Evolutionary conservation across 176 grass and related monocot genomes (phyloP), one percentile per base, ranked within the genome.

Genomic region (Avena atlantica): DNA sequence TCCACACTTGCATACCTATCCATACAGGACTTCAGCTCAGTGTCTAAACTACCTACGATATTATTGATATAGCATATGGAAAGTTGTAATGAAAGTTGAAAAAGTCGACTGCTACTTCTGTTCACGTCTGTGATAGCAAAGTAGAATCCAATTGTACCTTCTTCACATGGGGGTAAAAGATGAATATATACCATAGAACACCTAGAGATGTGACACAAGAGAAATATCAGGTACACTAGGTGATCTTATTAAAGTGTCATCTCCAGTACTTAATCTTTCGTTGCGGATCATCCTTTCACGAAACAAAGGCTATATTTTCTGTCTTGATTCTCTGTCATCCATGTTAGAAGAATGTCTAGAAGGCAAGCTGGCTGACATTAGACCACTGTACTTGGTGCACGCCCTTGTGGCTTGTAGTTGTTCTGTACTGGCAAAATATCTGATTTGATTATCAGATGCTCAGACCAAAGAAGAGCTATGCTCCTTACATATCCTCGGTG

Each of bases 151-250:
- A 5, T 34, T 59, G 76, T 36, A 63, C 36, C 44, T 63, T 87
- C 56, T 64, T 57, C 69, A 89, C 82, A 44, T 79, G 64, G 87
- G 77, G 65, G 63, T 4, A 51, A 81, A 53, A 76, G 55, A 3
- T 87, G 79, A 76, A 77, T 82, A 68, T 82, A 68, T 77, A 76
- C 68, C 78, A 51, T 51, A 74, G 21, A 50, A 8, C 42, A 48
- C 5, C 70, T 23, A 47, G 23, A 66, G 63, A 66, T 29, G 20
- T 0, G 69, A 47, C 10, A 72, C 17, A 2, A 44, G 21, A 72
- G 69, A 72, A 44, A 47, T 12, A 72, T 63, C 10, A 63, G 60
- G 21, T 25, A 25, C 60, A 63, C 60, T 63, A 63, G 21, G 60
- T 20, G 55, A 58, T 58, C 5, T 19, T 51, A 12, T 6, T 58